Base-by-base conservation (phyloP, 805 yeast genomes). In the Schizosaccharomyces japonicus region DNA sequence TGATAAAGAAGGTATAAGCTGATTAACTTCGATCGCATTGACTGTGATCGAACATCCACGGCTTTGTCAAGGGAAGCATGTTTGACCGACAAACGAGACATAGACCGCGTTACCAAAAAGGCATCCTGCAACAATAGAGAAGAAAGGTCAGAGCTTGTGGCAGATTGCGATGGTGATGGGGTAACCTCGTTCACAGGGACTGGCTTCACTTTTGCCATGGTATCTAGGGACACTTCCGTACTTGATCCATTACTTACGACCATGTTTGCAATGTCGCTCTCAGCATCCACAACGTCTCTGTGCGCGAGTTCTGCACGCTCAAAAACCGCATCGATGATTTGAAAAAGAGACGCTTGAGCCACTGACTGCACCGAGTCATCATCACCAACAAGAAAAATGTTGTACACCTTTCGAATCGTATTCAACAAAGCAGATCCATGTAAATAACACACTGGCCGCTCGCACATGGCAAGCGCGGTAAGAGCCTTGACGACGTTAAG, bases 331-430 rank as follows among this genome's bases (percentile, higher is more conserved):
- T 76, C 76, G 23, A 90, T 82, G 55, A 87, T 79, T 63, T 90
- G 99, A 2, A 92, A 81, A 53, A 90, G 68, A 6, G 90, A 79
- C 1, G 95, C 96, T 64, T 92, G 96, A 0, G 98, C 96, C 50
- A 85, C 76, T 1, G 84, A 80, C 62, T 90, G 96, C 58, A 84
- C 87, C 25, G 80, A 66, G 3, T 87, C 75, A 17, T 79, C 76
- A 51, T 80, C 67, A 0, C 95, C 83, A 49, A 82, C 70, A 40
- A 90, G 78, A 57, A 87, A 92, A 27, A 92, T 80, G 59, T 84
- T 84, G 65, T 87, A 90, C 27, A 87, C 81, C 57, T 83, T 94
- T 60, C 96, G 73, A 32, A 92, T 78, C 0, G 96, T 95, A 57
- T 80, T 82, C 51, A 90, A 66, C 47, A 90, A 66, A 1, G 85